These are phyloP conservation scores for Datisca glomerata DNA, from an alignment of 306 rosid genomes.

Conservation along the genomic window DNA sequence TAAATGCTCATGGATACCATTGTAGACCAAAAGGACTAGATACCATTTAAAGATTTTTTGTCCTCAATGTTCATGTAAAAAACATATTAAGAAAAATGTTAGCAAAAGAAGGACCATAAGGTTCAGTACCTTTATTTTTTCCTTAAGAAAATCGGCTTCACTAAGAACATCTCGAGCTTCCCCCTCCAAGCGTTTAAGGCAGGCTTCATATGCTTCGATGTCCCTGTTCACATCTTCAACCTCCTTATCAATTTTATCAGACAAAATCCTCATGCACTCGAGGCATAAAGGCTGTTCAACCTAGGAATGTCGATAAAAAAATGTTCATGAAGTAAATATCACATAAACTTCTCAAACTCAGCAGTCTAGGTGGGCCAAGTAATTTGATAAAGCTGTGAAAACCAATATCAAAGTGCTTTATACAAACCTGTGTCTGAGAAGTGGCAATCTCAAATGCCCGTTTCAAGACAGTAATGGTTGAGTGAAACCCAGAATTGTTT, in stretches of 20 bases:
- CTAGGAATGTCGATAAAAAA: conserved; percentile 29
- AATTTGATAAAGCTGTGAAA: neutral
- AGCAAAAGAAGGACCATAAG: neutral
- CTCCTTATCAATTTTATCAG: conserved; percentile 90
- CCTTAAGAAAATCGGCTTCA: conserved; percentile 90
- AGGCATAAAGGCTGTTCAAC: conserved; percentile 96
- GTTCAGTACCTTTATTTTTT: conserved; percentile 74
- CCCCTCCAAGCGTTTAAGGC: conserved; percentile 82
- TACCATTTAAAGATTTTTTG: too few relatives aligned
- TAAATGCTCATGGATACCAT: too few relatives aligned
- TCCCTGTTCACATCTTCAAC: conserved; percentile 88
- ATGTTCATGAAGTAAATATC: neutral
- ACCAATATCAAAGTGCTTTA: conserved; percentile 5
- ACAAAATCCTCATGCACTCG: conserved; percentile 89
- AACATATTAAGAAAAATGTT: neutral
- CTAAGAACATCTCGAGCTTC: conserved; percentile 68
- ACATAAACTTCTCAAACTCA: conserved; percentile 1
- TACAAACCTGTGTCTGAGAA: conserved; percentile 69
- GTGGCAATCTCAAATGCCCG: conserved; percentile 96
- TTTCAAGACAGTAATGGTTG: conserved; percentile 61
- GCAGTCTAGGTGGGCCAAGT: neutral
- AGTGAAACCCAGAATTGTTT: conserved; percentile 66
- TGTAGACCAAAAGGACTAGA: too few relatives aligned
- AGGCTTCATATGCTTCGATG: conserved; percentile 78
- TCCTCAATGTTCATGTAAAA: conserved; percentile 4